Evolutionary conservation across 139 green algal species (phyloP), one percentile per base, ranked within the genome.

Genomic region (Parachlorella kessleri): DNA sequence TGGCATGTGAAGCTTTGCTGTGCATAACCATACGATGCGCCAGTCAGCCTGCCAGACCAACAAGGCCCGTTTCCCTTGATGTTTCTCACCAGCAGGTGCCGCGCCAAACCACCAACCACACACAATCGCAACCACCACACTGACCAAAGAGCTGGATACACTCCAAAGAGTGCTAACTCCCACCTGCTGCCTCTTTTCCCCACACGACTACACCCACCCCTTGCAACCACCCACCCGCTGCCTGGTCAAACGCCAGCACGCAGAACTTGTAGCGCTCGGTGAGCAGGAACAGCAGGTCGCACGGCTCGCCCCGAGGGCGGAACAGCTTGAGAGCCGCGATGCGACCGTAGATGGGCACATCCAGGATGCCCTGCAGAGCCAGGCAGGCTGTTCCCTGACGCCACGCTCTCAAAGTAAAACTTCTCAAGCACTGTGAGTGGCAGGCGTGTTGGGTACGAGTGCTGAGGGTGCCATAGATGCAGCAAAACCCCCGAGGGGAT

Each of bases 181-280:
- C n/a, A n/a, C 59, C 30, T 23, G 23, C 8, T n/a, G 59, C 59
- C 59, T 23, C 21, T 10, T 26, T 28, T 8, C 23, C 59, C 59
- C 30, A 8, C 59, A 26, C 59, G 23, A 8, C 59, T 32, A 26
- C 23, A 36, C 59, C 59, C 59, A 32, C 59, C 26, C 8, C 59
- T 1, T 23, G 30, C 7, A 77, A 36, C 3, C 5, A 26, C 77
- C 9, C 59, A 92, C 87, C 88, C 63, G 83, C 86, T 2, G 66
- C 83, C 4, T 86, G 36, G 76, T 97, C 88, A 55, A 89, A 99
- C 65, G 93, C 87, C 41, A 99, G 81, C 23, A 99, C 86, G 63
- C 87, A 97, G 81, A 98, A 97, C 80, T 95, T 93, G 88, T 95
- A 92, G n/a, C 92, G 88, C 88, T 99, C 96, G 21, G 95, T 98